Percentiles rank a stretch among this genome's conserved stretches.
Evolutionary conservation across 2,329 filamentous ascomycete species (phyloP).

Genomic region (Bertia moriformis): DNA sequence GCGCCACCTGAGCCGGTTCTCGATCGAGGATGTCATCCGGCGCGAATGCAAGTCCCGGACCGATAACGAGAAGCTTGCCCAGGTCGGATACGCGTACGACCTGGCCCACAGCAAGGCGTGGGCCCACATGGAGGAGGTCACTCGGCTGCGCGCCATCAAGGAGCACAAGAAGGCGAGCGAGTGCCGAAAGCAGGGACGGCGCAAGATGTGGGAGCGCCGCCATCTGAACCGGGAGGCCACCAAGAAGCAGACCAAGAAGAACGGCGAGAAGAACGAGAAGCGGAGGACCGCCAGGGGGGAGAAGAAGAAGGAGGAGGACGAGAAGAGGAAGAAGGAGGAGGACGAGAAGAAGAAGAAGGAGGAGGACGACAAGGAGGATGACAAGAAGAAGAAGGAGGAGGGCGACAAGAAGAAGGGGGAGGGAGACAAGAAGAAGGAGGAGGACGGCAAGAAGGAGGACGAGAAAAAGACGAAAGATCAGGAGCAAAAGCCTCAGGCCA

Average conservation of each 20-base stretch:
- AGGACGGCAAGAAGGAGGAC: slow-evolving; percentile 7
- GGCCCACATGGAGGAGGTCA: slow-evolving; percentile 31
- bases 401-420: slow-evolving; percentile 7
- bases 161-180: slow-evolving; percentile 31
- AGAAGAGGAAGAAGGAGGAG: slow-evolving; percentile 15
- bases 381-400: slow-evolving; percentile 5
- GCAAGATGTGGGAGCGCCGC: slow-evolving; percentile 32
- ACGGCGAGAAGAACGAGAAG: slow-evolving; percentile 19
- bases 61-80: slow-evolving; percentile 42
- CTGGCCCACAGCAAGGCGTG: slow-evolving; percentile 43
- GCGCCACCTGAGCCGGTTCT: slow-evolving; percentile 23
- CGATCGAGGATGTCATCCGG: slow-evolving; percentile 41
- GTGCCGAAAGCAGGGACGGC: slow-evolving; percentile 27
- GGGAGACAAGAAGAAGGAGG: slow-evolving; percentile 9
- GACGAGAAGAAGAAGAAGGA: slow-evolving; percentile 21
- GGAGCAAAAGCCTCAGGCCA: too few species aligned
- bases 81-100: slow-evolving; percentile 43
- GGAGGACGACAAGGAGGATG: slow-evolving; percentile 15
- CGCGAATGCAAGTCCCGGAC: slow-evolving; percentile 27
- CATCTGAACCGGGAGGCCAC: slow-evolving; percentile 19
- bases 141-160: slow-evolving; percentile 30
- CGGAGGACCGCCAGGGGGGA: slow-evolving; percentile 16
- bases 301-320: slow-evolving; percentile 17
- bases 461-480: slow-evolving; percentile 5
- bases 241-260: slow-evolving; percentile 22